phyloP scores from a whole-genome alignment of 192 early-diverging fungal genomes.

The Polychytrium aggregatum region DNA sequence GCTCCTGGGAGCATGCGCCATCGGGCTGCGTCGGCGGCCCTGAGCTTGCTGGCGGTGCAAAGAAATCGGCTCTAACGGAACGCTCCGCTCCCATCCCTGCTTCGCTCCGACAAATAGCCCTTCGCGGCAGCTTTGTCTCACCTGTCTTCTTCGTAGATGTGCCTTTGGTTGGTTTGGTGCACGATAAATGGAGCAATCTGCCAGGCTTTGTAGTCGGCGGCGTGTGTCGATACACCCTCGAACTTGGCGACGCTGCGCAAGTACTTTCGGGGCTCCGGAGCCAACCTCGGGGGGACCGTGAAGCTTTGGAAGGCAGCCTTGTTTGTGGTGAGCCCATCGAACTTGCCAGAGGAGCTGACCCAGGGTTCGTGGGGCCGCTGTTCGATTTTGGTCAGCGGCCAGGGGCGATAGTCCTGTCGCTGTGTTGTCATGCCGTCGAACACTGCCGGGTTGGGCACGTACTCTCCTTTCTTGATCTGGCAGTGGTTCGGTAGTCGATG shows the following conservation, averaged over 20 bases:
- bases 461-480: conserved; percentile 17
- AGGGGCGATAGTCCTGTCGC: conserved; percentile 27
- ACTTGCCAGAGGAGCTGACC: conserved; percentile 17
- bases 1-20: too few species aligned
- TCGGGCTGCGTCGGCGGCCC: too few species aligned
- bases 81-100: too few species aligned
- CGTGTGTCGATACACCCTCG: conserved; percentile 20
- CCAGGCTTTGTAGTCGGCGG: conserved; percentile 26
- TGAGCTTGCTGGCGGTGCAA: too few species aligned
- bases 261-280: conserved; percentile 15
- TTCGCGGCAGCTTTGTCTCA: too few species aligned
- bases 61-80: too few species aligned
- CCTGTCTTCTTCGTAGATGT: too few species aligned
- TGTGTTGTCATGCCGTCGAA: conserved; percentile 30
- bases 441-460: conserved; percentile 15
- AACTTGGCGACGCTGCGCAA: conserved; percentile 21
- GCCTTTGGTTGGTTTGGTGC: too few species aligned
- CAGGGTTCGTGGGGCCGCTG: conserved; percentile 1
- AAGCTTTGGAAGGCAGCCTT: conserved; percentile 19
- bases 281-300: conserved; percentile 14
- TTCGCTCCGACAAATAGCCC: too few species aligned
- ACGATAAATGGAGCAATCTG: conserved; percentile 14
- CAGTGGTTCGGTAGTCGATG: too few species aligned
- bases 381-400: conserved; percentile 8
- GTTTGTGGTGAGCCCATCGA: conserved; percentile 29